These are phyloP conservation scores for Abelmoschus esculentus DNA, from an alignment of 345 rosid species.

Conservation along the genomic window DNA sequence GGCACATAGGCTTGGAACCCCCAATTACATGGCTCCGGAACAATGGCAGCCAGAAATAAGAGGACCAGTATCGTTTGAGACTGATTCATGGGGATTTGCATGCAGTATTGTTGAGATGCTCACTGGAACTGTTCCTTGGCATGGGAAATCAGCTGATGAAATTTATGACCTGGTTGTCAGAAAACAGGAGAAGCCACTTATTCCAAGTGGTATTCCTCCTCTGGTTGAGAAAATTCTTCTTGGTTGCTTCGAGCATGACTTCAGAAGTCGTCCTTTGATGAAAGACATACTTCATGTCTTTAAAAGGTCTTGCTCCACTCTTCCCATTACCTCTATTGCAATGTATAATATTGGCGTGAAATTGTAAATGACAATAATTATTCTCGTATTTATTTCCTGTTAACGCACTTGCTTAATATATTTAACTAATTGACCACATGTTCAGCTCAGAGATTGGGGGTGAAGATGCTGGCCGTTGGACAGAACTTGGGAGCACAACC, in stretches of 20 bases:
- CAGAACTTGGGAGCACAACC: slow-evolving; percentile 31
- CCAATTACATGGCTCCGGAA: slow-evolving; percentile 98
- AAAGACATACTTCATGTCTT: slow-evolving; percentile 59
- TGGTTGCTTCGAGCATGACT: slow-evolving; percentile 87
- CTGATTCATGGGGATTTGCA: slow-evolving; percentile 93
- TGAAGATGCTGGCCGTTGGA: slow-evolving; percentile 47
- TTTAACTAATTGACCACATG: slow-evolving; percentile 15
- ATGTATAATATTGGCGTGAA: neutral
- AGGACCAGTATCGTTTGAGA: slow-evolving; percentile 88
- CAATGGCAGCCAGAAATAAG: slow-evolving; percentile 86
- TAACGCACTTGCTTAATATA: neutral
- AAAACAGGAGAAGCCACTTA: slow-evolving; percentile 58
- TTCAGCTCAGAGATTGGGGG: slow-evolving; percentile 56
- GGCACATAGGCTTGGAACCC: slow-evolving; percentile 67
- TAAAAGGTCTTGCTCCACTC: slow-evolving; percentile 29
- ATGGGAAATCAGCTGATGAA: slow-evolving; percentile 57
- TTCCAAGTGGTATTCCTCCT: slow-evolving; percentile 76
- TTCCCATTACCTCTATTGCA: neutral
- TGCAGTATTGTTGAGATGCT: slow-evolving; percentile 93
- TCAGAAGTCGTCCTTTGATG: slow-evolving; percentile 82
- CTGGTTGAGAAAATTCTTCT: slow-evolving; percentile 55
- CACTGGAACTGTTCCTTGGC: slow-evolving; percentile 80
- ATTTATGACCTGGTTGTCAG: slow-evolving; percentile 57
- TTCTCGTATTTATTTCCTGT: neutral
- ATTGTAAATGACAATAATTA: neutral